Evolutionary conservation across 83 land plant genomes (phyloP), one percentile per base, ranked within the genome.

Genomic region (Isoetes engelmannii): DNA sequence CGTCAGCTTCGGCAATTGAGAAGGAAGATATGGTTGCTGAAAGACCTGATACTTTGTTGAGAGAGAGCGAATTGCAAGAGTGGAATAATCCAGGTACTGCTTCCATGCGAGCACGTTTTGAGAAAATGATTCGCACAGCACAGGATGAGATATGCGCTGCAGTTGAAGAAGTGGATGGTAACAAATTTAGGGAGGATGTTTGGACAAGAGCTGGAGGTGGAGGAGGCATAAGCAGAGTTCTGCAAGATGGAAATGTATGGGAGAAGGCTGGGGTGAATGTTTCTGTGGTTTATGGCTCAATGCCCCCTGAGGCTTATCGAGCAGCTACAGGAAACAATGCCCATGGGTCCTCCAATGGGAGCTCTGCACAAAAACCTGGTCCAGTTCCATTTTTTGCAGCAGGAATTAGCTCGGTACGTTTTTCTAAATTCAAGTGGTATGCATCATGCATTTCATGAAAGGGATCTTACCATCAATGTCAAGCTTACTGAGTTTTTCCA

Each of bases 241-340:
- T 68, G 67, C 99, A 94, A 76, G 89, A 91, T 59, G 99, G 94
- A 9, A 81, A 67, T 63, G 89, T 94, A 17, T 94, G 84, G 84
- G 97, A 94, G 81, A 94, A 94, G 78, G 99, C 97, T 5, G 97
- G 97, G 4, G 99, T 94, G 12, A 94, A 94, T 79, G 93, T 94
- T 5, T 91, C 93, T 9, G 94, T 94, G 56, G 94, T 94, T 5
- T 94, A 94, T 74, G 99, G 99, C 9, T 78, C 78, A 5, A 94
- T 94, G 99, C 97, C 99, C 5, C 91, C 99, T 0, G 99, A 94
- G 37, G 99, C 99, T 45, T 94, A 94, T 45, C 65, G 97, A 8
- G 97, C 94, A 28, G 97, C 97, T 69, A 94, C 84, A 43, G 80
- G 82, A 13, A 51, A 15, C 15, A 78, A 48, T 13, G 59, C 50